Percentiles rank a stretch among this genome's conserved stretches.
Conservation (phyloP, 768 basidiomycete species). For the Russula vinacea region DNA sequence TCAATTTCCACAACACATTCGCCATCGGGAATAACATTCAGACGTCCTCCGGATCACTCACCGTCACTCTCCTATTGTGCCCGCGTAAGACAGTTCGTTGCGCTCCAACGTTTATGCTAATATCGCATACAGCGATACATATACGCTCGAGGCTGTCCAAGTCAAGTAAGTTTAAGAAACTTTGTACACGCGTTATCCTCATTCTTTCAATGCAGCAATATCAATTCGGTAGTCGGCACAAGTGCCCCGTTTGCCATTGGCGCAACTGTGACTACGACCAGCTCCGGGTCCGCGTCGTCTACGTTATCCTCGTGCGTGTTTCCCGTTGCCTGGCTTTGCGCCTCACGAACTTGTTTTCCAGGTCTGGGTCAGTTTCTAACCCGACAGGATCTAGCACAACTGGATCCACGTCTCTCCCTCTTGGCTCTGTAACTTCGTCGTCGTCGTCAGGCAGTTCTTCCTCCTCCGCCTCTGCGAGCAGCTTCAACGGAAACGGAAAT, state of each 20-base stretch:
- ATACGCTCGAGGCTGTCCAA: slow-evolving; percentile 25
- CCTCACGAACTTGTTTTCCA: background rate
- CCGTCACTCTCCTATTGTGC: slow-evolving; percentile 20
- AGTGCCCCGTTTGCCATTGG: slow-evolving; percentile 9
- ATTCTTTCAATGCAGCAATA: slow-evolving; percentile 14
- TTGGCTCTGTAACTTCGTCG: background rate
- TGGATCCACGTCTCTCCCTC: background rate
- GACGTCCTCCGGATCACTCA: background rate
- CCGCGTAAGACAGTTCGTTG: slow-evolving; percentile 8
- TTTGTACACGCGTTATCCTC: background rate
- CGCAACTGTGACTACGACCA: slow-evolving; percentile 16
- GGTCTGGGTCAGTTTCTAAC: slow-evolving; percentile 15
- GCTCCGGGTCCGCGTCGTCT: slow-evolving; percentile 9
- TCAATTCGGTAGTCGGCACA: slow-evolving; percentile 4
- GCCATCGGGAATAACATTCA: slow-evolving; percentile 28
- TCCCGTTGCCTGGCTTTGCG: background rate
- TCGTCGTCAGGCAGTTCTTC: slow-evolving; percentile 12
- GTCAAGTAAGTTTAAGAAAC: slow-evolving; percentile 12
- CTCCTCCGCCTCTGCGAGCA: slow-evolving; percentile 3
- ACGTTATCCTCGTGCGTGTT: slow-evolving; percentile 5
- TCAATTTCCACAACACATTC: slow-evolving; percentile 15
- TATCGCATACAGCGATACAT: slow-evolving; percentile 9
- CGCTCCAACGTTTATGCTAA: background rate
- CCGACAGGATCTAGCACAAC: background rate
- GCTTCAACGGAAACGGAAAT: slow-evolving; percentile 19